These are phyloP conservation scores for Kwoniella dendrophila DNA, from an alignment of 768 basidiomycete species.

Conservation along the genomic window DNA sequence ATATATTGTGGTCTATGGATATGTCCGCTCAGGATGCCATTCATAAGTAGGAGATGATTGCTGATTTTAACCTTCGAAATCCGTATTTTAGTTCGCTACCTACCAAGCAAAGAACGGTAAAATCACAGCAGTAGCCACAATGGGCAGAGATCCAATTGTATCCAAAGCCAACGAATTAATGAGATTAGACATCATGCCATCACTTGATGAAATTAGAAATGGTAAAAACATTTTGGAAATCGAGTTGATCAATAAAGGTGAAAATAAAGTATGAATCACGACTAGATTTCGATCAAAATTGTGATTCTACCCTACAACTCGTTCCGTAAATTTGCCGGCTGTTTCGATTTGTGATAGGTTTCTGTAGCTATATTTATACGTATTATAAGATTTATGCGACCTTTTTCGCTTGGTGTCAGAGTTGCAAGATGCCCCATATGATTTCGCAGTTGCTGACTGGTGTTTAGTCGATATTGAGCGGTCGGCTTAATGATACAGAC, in stretches of 20 bases:
- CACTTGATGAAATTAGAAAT: constrained; percentile 68
- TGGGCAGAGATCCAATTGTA: constrained; percentile 81
- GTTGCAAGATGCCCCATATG: too few relatives aligned
- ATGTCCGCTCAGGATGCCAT: too few relatives aligned
- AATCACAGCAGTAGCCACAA: constrained; percentile 57
- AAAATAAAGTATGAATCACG: constrained; percentile 18
- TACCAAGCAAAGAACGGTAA: constrained; percentile 54
- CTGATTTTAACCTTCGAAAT: constrained; percentile 7
- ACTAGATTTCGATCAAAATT: constrained; percentile 1
- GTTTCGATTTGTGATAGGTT: background rate
- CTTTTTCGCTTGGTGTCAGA: too few relatives aligned
- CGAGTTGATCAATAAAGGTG: constrained; percentile 29
- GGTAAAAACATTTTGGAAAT: constrained; percentile 62
- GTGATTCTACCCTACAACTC: background rate
- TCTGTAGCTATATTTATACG: too few relatives aligned
- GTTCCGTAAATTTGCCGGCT: constrained; percentile 1
- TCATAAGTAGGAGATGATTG: background rate
- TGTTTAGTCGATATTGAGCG: too few relatives aligned
- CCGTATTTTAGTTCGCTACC: constrained; percentile 49
- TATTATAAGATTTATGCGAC: too few relatives aligned
- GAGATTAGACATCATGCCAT: constrained; percentile 77
- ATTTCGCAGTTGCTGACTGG: too few relatives aligned
- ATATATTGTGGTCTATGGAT: too few relatives aligned
- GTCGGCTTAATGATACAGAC: too few relatives aligned
- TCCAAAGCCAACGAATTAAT: constrained; percentile 76